Percentiles rank a stretch among this genome's conserved stretches.
Evolutionary conservation across 805 yeast species (phyloP).

Genomic region (Sugiyamaella qingdaonensis): DNA sequence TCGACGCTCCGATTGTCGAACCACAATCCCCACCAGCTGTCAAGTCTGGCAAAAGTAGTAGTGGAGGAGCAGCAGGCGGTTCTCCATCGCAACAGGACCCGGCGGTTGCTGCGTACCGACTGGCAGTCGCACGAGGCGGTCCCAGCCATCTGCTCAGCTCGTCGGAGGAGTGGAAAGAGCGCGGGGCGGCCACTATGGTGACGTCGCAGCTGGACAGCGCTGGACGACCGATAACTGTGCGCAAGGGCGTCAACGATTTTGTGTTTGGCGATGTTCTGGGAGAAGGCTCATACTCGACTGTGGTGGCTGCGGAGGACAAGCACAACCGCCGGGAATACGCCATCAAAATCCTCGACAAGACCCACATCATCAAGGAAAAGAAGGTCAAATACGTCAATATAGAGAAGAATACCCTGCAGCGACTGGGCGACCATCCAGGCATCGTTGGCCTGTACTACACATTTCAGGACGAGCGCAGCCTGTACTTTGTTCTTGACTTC

Average conservation of each 20-base stretch:
- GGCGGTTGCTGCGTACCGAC: not conserved
- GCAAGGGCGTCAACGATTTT: slow-evolving; percentile 70
- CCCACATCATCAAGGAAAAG: slow-evolving; percentile 89
- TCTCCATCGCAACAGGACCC: slow-evolving; percentile 1
- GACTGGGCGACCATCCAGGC: slow-evolving; percentile 91
- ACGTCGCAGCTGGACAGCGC: slow-evolving; percentile 41
- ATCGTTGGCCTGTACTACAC: slow-evolving; percentile 88
- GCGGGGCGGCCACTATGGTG: slow-evolving; percentile 56
- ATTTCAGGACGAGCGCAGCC: slow-evolving; percentile 83
- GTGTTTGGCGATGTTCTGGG: slow-evolving; percentile 86
- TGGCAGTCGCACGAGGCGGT: not conserved
- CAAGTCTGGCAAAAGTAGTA: not conserved
- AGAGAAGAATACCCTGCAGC: slow-evolving; percentile 83
- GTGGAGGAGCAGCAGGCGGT: not conserved
- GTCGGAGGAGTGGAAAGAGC: slow-evolving; percentile 48
- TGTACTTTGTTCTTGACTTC: slow-evolving; percentile 88
- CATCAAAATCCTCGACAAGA: slow-evolving; percentile 83
- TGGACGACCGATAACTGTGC: slow-evolving; percentile 52
- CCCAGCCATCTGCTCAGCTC: slow-evolving; percentile 7
- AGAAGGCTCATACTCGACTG: slow-evolving; percentile 95
- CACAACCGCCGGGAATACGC: slow-evolving; percentile 78
- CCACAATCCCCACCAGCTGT: not conserved
- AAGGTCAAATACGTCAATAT: slow-evolving; percentile 94
- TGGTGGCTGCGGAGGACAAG: slow-evolving; percentile 76
- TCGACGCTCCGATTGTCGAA: not conserved